A percentile compares a stretch with the other conserved stretches of the same genome.
Conservation (phyloP, 139 green algal species). For the Penium margaritaceum region DNA sequence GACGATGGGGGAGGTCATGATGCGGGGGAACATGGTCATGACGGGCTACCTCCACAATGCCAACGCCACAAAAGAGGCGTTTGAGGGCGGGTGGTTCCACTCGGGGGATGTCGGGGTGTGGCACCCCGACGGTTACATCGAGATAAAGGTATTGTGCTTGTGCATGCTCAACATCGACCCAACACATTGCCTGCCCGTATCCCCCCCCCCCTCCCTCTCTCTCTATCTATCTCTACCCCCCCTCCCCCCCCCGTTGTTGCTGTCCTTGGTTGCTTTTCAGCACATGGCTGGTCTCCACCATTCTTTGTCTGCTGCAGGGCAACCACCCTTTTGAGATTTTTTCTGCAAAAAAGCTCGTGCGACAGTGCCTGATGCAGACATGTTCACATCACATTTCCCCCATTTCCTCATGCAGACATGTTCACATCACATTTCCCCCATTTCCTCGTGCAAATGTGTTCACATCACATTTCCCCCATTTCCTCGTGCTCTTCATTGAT, state of each 20-base stretch:
- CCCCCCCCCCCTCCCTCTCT: neutral
- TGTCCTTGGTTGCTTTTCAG: too few relatives aligned
- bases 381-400: too few relatives aligned
- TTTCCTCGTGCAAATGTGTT: too few relatives aligned
- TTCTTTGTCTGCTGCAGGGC: too few relatives aligned
- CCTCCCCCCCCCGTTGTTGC: neutral
- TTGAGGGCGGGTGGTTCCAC: slow-evolving; percentile 39
- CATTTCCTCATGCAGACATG: too few relatives aligned
- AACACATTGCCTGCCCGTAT: neutral
- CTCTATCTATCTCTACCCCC: neutral
- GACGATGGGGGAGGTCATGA: slow-evolving; percentile 38
- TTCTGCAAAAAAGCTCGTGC: too few relatives aligned
- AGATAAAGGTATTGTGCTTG: slow-evolving; percentile 18
- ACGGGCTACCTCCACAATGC: slow-evolving; percentile 30
- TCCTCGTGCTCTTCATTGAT: too few relatives aligned
- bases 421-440: too few relatives aligned
- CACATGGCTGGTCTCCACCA: too few relatives aligned
- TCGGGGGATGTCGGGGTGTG: slow-evolving; percentile 34
- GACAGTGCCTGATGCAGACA: too few relatives aligned
- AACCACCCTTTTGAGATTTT: too few relatives aligned
- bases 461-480: too few relatives aligned
- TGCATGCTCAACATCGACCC: neutral
- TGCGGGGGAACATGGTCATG: slow-evolving; percentile 37
- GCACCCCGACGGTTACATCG: slow-evolving; percentile 39
- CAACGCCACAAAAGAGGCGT: slow-evolving; percentile 14